Conservation (phyloP, 495 filamentous ascomycete species). For the Terfezia claveryi region DNA sequence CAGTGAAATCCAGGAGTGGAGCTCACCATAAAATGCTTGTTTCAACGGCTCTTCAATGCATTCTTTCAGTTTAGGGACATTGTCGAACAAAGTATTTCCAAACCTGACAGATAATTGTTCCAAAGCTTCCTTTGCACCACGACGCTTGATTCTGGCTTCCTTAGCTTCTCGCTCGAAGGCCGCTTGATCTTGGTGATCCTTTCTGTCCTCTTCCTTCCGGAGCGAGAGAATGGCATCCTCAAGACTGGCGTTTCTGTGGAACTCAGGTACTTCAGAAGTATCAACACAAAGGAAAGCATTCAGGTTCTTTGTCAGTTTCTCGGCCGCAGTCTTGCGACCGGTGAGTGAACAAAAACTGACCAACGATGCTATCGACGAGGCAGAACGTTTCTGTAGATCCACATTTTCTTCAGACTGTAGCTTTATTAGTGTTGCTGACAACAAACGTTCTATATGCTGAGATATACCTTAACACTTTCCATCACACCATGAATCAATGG, state of each 20-base stretch:
- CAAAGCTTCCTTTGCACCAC: slow-evolving; percentile 83
- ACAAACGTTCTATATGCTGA: background rate
- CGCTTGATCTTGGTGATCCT: slow-evolving; percentile 72
- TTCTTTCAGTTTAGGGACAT: slow-evolving; percentile 53
- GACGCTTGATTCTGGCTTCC: slow-evolving; percentile 65
- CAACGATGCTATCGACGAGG: slow-evolving; percentile 56
- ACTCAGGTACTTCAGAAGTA: slow-evolving; percentile 91
- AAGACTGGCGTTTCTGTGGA: slow-evolving; percentile 50
- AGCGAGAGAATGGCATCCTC: slow-evolving; percentile 68
- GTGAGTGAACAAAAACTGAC: slow-evolving; percentile 62
- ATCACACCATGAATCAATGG: slow-evolving; percentile 85
- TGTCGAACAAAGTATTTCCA: slow-evolving; percentile 48
- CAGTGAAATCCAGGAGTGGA: too few relatives aligned
- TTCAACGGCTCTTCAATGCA: slow-evolving; percentile 64
- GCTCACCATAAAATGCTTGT: slow-evolving; percentile 32
- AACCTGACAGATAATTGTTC: slow-evolving; percentile 68
- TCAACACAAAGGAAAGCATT: slow-evolving; percentile 95
- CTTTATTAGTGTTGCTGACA: background rate
- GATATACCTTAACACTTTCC: slow-evolving; percentile 61
- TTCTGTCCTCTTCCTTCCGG: slow-evolving; percentile 87
- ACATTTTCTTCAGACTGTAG: slow-evolving; percentile 54
- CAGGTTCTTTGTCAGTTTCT: slow-evolving; percentile 83
- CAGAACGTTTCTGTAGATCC: slow-evolving; percentile 75
- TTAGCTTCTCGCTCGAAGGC: slow-evolving; percentile 70
- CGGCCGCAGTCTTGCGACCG: slow-evolving; percentile 55